A percentile compares a stretch with the other conserved stretches of the same genome.
These are phyloP conservation scores for Ambispora gerdemannii DNA, from an alignment of 192 early-diverging fungal genomes.

Conservation along the genomic window DNA sequence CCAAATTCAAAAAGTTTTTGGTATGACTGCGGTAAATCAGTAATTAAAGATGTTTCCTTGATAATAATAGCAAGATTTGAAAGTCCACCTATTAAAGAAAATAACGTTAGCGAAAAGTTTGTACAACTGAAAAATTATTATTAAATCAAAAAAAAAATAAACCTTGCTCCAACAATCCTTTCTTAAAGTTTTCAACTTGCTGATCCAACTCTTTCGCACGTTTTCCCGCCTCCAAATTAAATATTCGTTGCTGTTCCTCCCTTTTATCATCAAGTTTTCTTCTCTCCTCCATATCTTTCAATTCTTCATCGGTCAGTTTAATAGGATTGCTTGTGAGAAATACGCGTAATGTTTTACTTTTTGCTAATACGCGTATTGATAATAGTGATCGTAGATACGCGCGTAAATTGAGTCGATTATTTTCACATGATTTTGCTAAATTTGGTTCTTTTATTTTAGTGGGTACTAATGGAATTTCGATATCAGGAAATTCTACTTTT, in stretches of 20 bases:
- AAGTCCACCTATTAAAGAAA: conserved; percentile 33
- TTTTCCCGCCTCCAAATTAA: conserved; percentile 45
- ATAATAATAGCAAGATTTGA: conserved; percentile 34
- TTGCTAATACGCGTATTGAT: conserved; percentile 32
- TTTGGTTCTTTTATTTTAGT: conserved; percentile 36
- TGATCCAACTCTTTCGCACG: conserved; percentile 46
- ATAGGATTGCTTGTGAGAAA: conserved; percentile 46
- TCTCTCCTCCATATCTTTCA: conserved; percentile 38
- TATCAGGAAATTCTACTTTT: conserved; percentile 42
- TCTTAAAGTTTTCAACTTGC: conserved; percentile 47
- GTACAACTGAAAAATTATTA: too few relatives aligned
- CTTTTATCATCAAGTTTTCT: conserved; percentile 40
- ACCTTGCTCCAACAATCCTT: conserved; percentile 42
- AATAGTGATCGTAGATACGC: conserved; percentile 43
- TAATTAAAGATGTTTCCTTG: conserved; percentile 34
- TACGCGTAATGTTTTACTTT: conserved; percentile 30
- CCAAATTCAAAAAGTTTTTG: conserved; percentile 53
- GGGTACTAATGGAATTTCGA: conserved; percentile 46
- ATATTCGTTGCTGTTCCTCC: conserved; percentile 40
- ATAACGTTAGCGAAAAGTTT: conserved; percentile 1
- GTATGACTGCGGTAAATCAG: conserved; percentile 42
- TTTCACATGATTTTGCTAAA: conserved; percentile 40
- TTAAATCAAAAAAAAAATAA: too few relatives aligned
- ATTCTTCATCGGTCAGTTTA: conserved; percentile 37
- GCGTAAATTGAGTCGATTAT: conserved; percentile 48